A percentile compares a stretch with the other conserved stretches of the same genome.
Conservation (phyloP, 148 eudicot genomes). For the Silene latifolia region DNA sequence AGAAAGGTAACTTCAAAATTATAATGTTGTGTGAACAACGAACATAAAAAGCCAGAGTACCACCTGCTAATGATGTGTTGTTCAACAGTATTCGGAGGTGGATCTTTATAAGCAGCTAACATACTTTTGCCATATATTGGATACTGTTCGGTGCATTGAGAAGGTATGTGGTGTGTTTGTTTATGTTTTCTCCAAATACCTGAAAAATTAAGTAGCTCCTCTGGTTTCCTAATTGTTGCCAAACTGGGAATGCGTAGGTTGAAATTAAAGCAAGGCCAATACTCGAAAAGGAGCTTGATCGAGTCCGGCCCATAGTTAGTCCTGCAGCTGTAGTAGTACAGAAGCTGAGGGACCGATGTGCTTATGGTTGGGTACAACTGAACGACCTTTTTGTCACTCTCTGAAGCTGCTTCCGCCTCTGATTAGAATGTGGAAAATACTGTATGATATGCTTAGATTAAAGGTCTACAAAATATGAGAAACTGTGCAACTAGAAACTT, state of each 20-base stretch:
- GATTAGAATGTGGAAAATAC: too few relatives aligned
- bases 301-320: constrained; percentile 57
- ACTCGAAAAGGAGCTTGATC: constrained; percentile 60
- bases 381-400: constrained; percentile 49
- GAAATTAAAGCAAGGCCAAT: constrained; percentile 47
- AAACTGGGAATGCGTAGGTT: constrained; percentile 35
- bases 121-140: constrained; percentile 78
- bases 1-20: constrained; percentile 54
- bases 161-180: constrained; percentile 44
- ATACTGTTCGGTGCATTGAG: constrained; percentile 66
- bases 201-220: neutral
- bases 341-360: constrained; percentile 70
- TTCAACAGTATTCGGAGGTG: constrained; percentile 70
- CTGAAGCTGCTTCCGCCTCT: constrained; percentile 16
- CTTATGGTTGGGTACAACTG: constrained; percentile 93
- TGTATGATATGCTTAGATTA: too few relatives aligned
- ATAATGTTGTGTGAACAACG: too few relatives aligned
- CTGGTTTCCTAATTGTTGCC: neutral
- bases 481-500: neutral
- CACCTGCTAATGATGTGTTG: neutral
- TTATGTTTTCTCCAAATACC: neutral
- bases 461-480: neutral
- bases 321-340: constrained; percentile 55
- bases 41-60: neutral
- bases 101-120: constrained; percentile 88